Evolutionary conservation across 495 filamentous ascomycete genomes (phyloP), one percentile per base, ranked within the genome.

Genomic region (Penicillium nucicola): DNA sequence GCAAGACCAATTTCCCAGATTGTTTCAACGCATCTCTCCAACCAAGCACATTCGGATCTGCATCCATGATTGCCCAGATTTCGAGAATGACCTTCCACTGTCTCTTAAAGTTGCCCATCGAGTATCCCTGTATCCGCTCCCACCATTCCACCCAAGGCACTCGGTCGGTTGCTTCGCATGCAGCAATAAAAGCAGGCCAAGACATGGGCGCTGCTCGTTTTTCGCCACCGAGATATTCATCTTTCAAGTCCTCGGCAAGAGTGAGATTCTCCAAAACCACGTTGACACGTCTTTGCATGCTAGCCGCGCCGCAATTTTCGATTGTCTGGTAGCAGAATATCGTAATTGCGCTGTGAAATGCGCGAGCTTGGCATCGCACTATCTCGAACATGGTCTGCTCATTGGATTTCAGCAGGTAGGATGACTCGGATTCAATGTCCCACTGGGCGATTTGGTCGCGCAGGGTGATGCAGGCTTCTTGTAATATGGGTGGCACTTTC

Each of bases 151-250:
- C 18, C 50, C 50, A 53, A 18, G 23, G 50, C 10, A 17, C 3
- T 9, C 50, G 50, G 34, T 53, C 35, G 1, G 11, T 22, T 8
- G 50, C 42, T 15, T 55, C 52, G 18, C 52, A 55, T 3, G 45
- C 32, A 14, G 39, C 52, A 15, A 55, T 55, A 1, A 55, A 55
- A 8, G 31, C 52, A 8, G 52, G 52, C 52, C 52, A 55, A 4
- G 52, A 55, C 52, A 55, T 55, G 2, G 45, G 45, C 5, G 39
- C 52, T 14, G 28, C 20, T 10, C 39, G 20, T n/a, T 38, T 55
- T 22, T 49, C 35, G 2, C 31, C 38, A 14, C 14, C 8, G 17
- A 39, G 22, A 25, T 55, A 41, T 13, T 28, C 14, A 19, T 49
- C 28, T 19, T 55, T 55, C 1, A 40, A 38, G 4, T 44, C 19